Conservation (phyloP, 106 monocot species). For the Alisma plantagoaquatica region DNA sequence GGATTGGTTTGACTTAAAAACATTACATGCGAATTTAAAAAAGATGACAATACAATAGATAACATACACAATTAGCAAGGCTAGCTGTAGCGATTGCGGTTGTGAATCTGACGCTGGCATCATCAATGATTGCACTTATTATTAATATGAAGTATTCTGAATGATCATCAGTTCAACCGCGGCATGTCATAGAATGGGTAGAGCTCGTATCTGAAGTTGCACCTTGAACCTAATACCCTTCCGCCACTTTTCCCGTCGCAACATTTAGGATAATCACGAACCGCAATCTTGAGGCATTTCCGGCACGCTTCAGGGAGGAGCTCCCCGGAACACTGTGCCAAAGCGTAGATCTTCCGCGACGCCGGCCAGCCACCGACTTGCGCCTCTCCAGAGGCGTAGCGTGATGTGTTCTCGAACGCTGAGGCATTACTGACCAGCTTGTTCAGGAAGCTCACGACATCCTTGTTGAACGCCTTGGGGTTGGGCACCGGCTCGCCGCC, state of each 20-base stretch:
- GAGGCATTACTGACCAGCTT: slow-evolving; percentile 8
- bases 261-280: slow-evolving; percentile 17
- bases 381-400: slow-evolving; percentile 14
- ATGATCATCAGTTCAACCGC: no score
- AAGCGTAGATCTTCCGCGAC: slow-evolving; percentile 17
- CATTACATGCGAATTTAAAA: no score
- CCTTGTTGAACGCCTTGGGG: neutral
- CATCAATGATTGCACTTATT: no score
- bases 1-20: no score
- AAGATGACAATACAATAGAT: no score
- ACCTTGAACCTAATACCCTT: slow-evolving; percentile 37
- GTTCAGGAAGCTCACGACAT: slow-evolving; percentile 23
- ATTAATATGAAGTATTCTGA: no score
- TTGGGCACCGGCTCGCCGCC: neutral
- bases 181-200: slow-evolving; percentile 25
- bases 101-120: no score
- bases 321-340: slow-evolving; percentile 39
- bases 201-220: slow-evolving; percentile 38
- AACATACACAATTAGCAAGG: no score
- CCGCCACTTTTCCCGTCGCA: slow-evolving; percentile 30
- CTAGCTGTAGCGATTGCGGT: no score
- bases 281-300: slow-evolving; percentile 22
- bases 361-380: neutral
- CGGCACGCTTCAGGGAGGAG: slow-evolving; percentile 19
- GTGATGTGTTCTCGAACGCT: slow-evolving; percentile 1